Percentiles rank a stretch among this genome's conserved stretches.
Evolutionary conservation across 2,329 filamentous ascomycete genomes (phyloP).

Genomic region (Ceratocystis papillata): DNA sequence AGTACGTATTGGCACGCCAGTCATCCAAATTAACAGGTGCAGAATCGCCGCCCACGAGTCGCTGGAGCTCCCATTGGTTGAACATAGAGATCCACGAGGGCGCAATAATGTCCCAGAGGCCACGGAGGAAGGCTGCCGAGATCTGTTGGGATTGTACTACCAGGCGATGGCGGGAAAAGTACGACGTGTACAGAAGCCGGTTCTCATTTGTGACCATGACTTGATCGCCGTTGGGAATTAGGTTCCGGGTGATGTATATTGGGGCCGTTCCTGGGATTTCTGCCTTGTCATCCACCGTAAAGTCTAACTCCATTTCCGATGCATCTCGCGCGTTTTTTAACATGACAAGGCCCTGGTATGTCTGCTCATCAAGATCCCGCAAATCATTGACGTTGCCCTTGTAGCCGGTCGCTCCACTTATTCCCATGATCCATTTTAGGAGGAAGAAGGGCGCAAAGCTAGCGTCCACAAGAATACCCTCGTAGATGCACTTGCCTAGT

Average conservation of each 20-base stretch:
- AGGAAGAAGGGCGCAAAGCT: slow-evolving; percentile 93
- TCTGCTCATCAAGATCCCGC: slow-evolving; percentile 75
- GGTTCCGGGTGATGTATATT: slow-evolving; percentile 55
- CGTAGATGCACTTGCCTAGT: slow-evolving; percentile 93
- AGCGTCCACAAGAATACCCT: slow-evolving; percentile 88
- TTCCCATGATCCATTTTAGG: slow-evolving; percentile 70
- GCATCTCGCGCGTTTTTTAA: slow-evolving; percentile 65
- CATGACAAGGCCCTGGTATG: slow-evolving; percentile 74
- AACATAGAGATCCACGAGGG: slow-evolving; percentile 97
- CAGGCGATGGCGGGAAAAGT: slow-evolving; percentile 78
- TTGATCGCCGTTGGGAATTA: slow-evolving; percentile 66
- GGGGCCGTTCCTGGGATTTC: slow-evolving; percentile 38
- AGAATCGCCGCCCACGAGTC: slow-evolving; percentile 78
- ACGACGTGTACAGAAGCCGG: slow-evolving; percentile 84
- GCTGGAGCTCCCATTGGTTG: slow-evolving; percentile 90
- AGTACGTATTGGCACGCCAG: slow-evolving; percentile 69
- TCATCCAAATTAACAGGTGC: slow-evolving; percentile 80
- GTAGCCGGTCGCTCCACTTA: slow-evolving; percentile 49
- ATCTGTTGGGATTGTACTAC: slow-evolving; percentile 69
- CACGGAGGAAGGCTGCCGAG: slow-evolving; percentile 76
- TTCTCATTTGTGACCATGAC: slow-evolving; percentile 82
- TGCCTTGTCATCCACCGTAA: slow-evolving; percentile 69
- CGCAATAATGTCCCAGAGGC: slow-evolving; percentile 77
- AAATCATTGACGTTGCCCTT: slow-evolving; percentile 91
- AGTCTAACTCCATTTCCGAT: slow-evolving; percentile 60